Evolutionary conservation across 495 filamentous ascomycete species (phyloP), one percentile per base, ranked within the genome.

Genomic region (Pseudomonodictys pantanalensis): DNA sequence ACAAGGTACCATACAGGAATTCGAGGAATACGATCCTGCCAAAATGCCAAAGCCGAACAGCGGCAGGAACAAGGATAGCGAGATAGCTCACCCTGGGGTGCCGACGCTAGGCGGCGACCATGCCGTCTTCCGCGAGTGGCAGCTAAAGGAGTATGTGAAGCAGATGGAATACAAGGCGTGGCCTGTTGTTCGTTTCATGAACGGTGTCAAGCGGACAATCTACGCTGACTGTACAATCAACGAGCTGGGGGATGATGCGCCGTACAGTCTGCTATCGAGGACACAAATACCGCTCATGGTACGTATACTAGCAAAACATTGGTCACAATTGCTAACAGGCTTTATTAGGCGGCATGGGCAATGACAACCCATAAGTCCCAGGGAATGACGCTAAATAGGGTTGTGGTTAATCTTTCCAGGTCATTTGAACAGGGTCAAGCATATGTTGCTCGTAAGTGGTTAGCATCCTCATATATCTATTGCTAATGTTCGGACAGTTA

Each of bases 181-280:
- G 54, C 76, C 76, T 5, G 41, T 74, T 22, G 75, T 78, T 3
- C 30, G 45, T 4, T 78, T 78, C 62, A 41, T 50, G 0, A 67
- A 71, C 45, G 57, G 62, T 4, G 29, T 58, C 1, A 51, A 18
- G 3, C 63, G 71, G 11, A 72, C 72, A 0, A 79, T 83, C 18
- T 75, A 71, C 22, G 71, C 82, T 0, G 67, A 79, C 5, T 83
- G 79, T 66, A 71, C 71, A 5, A 56, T 81, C 8, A 73, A 69
- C 32, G 74, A 79, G 26, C 47, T 79, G 0, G 81, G 82, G 3
- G 72, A 79, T 32, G 60, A 68, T 17, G 20, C 65, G 29, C 69
- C 69, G 6, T 55, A 68, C 33, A 54, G 33, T 22, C 12, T 53
- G 5, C 51, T 77, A 3, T 67, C 66, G 8, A 64, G 77, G 30